Evolutionary conservation across 768 basidiomycete species (phyloP), one percentile per base, ranked within the genome.

Genomic region (Strobilomyces confusus): DNA sequence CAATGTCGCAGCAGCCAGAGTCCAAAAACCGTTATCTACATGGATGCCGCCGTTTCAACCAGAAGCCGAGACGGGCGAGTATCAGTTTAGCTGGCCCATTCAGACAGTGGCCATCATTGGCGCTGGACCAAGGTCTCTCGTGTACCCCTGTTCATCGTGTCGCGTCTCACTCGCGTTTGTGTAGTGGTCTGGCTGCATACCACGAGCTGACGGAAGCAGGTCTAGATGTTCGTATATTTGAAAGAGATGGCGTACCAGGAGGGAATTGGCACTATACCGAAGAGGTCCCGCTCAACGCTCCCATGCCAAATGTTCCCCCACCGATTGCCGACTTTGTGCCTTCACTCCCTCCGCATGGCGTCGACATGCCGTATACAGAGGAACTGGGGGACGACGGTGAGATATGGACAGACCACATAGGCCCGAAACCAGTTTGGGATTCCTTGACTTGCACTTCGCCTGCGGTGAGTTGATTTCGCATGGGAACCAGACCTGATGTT

Each of bases 261-360:
- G 54, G 60, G 1, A 52, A 40, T 38, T 62, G 60, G 54, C 54
- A 62, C 43, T 53, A 62, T 36, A 58, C 60, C 2, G 60, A 61
- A 44, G 60, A 58, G 15, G 14, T 48, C 6, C 44, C 61, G 0
- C 48, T 49, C 13, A 49, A 62, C 29, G 60, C 60, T 0, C 51
- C 60, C 1, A 45, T 49, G 1, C 60, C 60, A 0, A 58, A 62
- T 2, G 53, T 20, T 0, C 60, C 57, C 4, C 0, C 17, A 14
- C 14, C 49, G 5, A 26, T 55, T 1, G 40, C 37, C 1, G 61
- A 62, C 26, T 61, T 58, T 14, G 38, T 54, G 9, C 59, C 56
- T 14, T 58, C 49, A 15, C 37, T 62, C 32, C 49, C 56, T 14
- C 56, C 53, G 7, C 14, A 14, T 7, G 22, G n/a, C 9, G 46